A percentile compares a stretch with the other conserved stretches of the same genome.
Conservation (phyloP, 495 filamentous ascomycete genomes). For the Pyrenula massariospora region DNA sequence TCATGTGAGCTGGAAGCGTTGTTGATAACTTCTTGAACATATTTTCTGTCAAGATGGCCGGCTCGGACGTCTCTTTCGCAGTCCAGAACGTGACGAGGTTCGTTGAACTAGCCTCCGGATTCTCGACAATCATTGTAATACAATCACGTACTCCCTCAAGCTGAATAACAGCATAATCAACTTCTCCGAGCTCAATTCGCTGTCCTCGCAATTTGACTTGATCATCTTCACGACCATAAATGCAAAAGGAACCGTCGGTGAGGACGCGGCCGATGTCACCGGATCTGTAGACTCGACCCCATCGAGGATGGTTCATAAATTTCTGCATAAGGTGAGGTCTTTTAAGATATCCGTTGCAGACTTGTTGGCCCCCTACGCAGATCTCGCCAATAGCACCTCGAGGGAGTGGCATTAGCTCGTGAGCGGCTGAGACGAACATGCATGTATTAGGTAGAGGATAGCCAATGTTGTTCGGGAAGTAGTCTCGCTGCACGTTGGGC, state of each 20-base stretch:
- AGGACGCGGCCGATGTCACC: constrained; percentile 65
- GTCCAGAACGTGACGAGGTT: constrained; percentile 51
- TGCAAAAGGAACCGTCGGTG: constrained; percentile 51
- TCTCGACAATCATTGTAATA: constrained; percentile 34
- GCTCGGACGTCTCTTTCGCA: constrained; percentile 9
- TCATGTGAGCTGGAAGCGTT: constrained; percentile 52
- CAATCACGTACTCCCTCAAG: constrained; percentile 34
- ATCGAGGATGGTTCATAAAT: constrained; percentile 52
- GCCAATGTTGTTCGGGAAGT: constrained; percentile 48
- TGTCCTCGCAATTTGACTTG: constrained; percentile 61
- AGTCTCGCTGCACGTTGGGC: constrained; percentile 25
- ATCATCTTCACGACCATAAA: constrained; percentile 47
- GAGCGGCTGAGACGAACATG: constrained; percentile 42
- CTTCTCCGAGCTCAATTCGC: constrained; percentile 54
- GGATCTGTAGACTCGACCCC: constrained; percentile 58
- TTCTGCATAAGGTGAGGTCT: constrained; percentile 42
- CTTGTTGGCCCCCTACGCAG: constrained; percentile 74
- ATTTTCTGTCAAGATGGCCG: constrained; percentile 11
- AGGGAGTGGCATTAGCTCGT: constrained; percentile 35
- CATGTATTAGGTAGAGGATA: constrained; percentile 58
- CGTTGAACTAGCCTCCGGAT: constrained; percentile 13
- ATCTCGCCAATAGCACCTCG: constrained; percentile 63
- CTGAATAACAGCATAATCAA: constrained; percentile 42
- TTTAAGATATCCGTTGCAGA: constrained; percentile 59
- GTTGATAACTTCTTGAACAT: constrained; percentile 28